Base-by-base conservation (phyloP, 75 land plant genomes). In the Picea glauca region DNA sequence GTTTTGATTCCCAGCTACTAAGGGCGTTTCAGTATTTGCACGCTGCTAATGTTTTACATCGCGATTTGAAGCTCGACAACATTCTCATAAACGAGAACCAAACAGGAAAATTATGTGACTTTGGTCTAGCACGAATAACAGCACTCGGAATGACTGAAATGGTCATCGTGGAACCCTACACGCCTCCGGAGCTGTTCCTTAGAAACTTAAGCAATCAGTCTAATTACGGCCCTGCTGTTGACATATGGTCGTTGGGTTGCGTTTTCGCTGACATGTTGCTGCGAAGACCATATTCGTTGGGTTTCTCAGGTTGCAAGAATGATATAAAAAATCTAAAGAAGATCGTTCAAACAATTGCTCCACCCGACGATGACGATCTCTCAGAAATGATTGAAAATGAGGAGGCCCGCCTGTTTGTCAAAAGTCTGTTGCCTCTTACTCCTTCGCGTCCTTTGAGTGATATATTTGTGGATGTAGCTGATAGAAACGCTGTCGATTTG, bases 51-150 rank as follows among this genome's bases (percentile, higher is more conserved):
- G 76, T 86, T 30, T 65, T 86, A n/a, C 88, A 86, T 62, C 67
- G 88, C 6, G 88, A 86, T 72, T 38, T 86, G 4, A 86, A 86
- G 62, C 85, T 82, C 1, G 67, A 82, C 21, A 86, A 86, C 56
- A 58, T 86, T 40, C 85, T 86, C 14, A 35, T 1, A 35, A 35
- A 35, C 38, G 38, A 35, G 1, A 35, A 35, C 2, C 43, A 20
- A 35, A 67, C 43, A 4, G 35, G 32, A 13, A 67, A 67, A 18
- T 15, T 67, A 1, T 67, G 20, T 15, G 72, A 67, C 46, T 67
- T 67, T 17, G 72, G 72, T 1, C 32, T 67, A 3, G 30, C 72
- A 2, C 15, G 72, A 20, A 67, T 14, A 40, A 33, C 17, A 17
- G 72, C 72, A 13, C 72, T 40, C 30, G 5, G 35, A 14, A 67